Percentiles rank a stretch among this genome's conserved stretches.
Evolutionary conservation across 2,329 filamentous ascomycete species (phyloP).

Genomic region (Curvularia sp.): DNA sequence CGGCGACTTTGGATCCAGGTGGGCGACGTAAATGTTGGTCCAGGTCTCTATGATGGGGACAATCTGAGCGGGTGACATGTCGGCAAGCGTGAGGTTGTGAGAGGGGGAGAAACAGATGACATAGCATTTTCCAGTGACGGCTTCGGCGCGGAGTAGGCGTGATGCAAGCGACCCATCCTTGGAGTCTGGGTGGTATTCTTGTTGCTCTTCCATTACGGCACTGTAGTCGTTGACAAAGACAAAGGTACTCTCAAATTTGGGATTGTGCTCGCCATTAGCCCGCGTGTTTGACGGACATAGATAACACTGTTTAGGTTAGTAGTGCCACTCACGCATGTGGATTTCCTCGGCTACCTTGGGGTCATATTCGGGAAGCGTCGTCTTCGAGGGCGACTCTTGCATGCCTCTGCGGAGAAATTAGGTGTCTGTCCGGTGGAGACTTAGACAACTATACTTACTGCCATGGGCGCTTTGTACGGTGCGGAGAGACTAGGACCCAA

Average conservation of each 20-base stretch:
- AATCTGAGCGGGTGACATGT: conserved; percentile 79
- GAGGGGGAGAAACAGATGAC: conserved; percentile 92
- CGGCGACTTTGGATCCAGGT: conserved; percentile 75
- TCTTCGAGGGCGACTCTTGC: conserved; percentile 57
- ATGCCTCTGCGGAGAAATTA: conserved; percentile 50
- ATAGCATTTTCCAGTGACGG: conserved; percentile 94
- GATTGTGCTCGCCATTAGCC: conserved; percentile 85
- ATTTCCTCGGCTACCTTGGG: conserved; percentile 54
- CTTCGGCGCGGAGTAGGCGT: conserved; percentile 78
- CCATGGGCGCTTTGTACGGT: conserved; percentile 96
- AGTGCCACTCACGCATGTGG: conserved; percentile 1
- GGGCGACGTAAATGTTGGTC: conserved; percentile 86
- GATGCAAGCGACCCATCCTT: conserved; percentile 67
- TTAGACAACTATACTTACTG: conserved; percentile 68
- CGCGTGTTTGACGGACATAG: conserved; percentile 90
- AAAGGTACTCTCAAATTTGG: conserved; percentile 84
- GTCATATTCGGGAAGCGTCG: conserved; percentile 77
- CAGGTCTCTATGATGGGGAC: conserved; percentile 85
- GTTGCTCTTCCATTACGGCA: conserved; percentile 92
- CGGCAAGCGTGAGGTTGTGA: conserved; percentile 91
- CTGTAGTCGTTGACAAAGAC: conserved; percentile 98
- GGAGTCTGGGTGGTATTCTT: conserved; percentile 70
- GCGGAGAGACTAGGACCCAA: conserved; percentile 93
- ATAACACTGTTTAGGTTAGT: conserved; percentile 71
- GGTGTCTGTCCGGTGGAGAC: not conserved